phyloP scores from a whole-genome alignment of 208 protist genomes.

The Leishmania tropica region DNA sequence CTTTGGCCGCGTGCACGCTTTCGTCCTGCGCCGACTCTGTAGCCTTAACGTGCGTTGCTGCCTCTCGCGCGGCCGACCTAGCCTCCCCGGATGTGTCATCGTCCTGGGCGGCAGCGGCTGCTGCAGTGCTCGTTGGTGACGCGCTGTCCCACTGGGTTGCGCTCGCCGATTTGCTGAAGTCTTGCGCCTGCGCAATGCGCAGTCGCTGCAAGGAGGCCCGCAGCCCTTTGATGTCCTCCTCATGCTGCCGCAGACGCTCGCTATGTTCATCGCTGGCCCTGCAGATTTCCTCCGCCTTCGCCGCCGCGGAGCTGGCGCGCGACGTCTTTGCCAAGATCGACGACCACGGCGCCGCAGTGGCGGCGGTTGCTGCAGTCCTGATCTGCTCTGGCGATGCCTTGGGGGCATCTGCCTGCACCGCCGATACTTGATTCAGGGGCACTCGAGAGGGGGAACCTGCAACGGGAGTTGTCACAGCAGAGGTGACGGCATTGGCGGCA shows the following conservation, averaged over 20 bases:
- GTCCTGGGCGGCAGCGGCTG: background rate
- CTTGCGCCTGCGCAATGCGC: slow-evolving; percentile 12
- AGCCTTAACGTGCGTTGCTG: slow-evolving; percentile 18
- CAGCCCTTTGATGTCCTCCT: slow-evolving; percentile 16
- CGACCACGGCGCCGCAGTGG: background rate
- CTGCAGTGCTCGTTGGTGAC: no score
- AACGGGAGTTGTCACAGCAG: background rate
- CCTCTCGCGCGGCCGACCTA: slow-evolving; percentile 14
- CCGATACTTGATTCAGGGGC: background rate
- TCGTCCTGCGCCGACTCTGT: slow-evolving; percentile 37
- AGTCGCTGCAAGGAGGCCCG: slow-evolving; percentile 18
- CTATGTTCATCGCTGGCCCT: background rate
- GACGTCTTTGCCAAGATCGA: background rate
- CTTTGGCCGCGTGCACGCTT: slow-evolving; percentile 22
- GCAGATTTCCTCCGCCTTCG: slow-evolving; percentile 19
- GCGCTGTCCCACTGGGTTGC: background rate
- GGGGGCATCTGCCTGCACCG: background rate
- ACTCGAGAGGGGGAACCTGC: no score
- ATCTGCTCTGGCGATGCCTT: background rate
- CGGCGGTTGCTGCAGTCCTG: background rate
- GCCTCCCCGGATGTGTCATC: slow-evolving; percentile 1
- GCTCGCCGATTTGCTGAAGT: background rate
- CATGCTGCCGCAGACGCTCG: slow-evolving; percentile 7
- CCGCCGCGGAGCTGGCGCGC: background rate
- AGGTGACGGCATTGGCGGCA: background rate